Base-by-base conservation (phyloP, 768 basidiomycete genomes). In the Podaxis sp. region DNA sequence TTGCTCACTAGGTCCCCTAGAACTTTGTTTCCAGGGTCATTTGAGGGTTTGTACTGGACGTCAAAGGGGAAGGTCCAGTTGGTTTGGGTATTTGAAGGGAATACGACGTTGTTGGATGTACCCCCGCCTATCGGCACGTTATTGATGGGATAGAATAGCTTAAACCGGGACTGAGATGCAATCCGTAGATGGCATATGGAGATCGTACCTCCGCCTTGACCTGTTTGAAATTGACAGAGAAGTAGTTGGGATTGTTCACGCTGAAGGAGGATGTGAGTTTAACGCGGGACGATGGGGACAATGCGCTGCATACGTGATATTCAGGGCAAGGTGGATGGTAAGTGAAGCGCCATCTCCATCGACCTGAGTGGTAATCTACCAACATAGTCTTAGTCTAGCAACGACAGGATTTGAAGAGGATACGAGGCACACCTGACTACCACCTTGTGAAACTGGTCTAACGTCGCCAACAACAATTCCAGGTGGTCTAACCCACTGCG, bases 221-320 rank as follows among this genome's bases (percentile, higher is more conserved):
- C 59, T 81, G 80, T 56, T 81, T 80, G 71, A 94, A 80, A 18
- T 78, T 79, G 9, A 89, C 87, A 7, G 80, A 72, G 68, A 94
- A 91, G 72, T 84, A 91, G 70, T 93, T 93, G 28, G 91, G 92
- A 67, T 94, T 94, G 68, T 76, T 75, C 57, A 93, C 88, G 28
- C 91, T 93, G 65, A 2, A 59, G 38, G 38, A 38, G 9, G 4
- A 53, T 3, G 28, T 35, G 10, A 42, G 7, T 46, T 21, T 5
- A 14, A 4, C 36, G 56, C 59, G 35, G 59, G 38, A 70, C 62
- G 21, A 27, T 18, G 35, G 14, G 16, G 35, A 28, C 10, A 27
- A 14, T 13, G 38, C 2, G 35, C 11, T 10, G 11, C 59, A 35
- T 55, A 61, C 59, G 59, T 55, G 42, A 61, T 61, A 14, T 61